Evolutionary conservation across 2,329 filamentous ascomycete species (phyloP).

Genomic region (Pyrenophora tritici-repentis): DNA sequence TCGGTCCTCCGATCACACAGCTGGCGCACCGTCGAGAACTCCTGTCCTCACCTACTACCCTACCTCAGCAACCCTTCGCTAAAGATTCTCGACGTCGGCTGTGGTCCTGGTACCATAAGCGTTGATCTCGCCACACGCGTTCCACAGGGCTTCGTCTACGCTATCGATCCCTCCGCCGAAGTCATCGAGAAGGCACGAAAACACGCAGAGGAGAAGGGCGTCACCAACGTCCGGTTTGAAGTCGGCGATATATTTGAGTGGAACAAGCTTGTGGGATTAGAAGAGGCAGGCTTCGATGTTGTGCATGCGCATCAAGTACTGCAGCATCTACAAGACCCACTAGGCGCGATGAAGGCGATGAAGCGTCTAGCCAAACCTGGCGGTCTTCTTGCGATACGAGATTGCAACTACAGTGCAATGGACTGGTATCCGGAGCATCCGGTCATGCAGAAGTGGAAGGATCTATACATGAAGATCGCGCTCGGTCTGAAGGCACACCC

Average conservation of each 20-base stretch:
- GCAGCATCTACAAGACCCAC: slow-evolving; percentile 59
- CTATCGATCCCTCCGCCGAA: slow-evolving; percentile 51
- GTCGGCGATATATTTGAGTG: slow-evolving; percentile 51
- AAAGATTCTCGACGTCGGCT: slow-evolving; percentile 55
- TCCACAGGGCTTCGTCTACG: slow-evolving; percentile 52
- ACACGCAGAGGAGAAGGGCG: slow-evolving; percentile 43
- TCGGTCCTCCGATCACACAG: slow-evolving; percentile 51
- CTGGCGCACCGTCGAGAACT: slow-evolving; percentile 53
- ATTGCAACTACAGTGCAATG: slow-evolving; percentile 43
- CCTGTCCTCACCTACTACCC: slow-evolving; percentile 46
- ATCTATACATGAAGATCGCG: slow-evolving; percentile 42
- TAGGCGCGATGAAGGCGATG: slow-evolving; percentile 59
- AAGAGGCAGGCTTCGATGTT: slow-evolving; percentile 58
- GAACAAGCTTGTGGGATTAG: slow-evolving; percentile 49
- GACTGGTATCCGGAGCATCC: slow-evolving; percentile 47
- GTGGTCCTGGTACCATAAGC: slow-evolving; percentile 57
- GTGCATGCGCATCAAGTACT: slow-evolving; percentile 65
- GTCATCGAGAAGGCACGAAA: slow-evolving; percentile 50
- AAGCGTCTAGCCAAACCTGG: slow-evolving; percentile 58
- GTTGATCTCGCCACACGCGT: slow-evolving; percentile 51
- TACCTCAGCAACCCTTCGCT: slow-evolving; percentile 36
- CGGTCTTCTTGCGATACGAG: slow-evolving; percentile 58
- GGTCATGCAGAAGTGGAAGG: slow-evolving; percentile 43
- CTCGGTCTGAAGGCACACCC: slow-evolving; percentile 39
- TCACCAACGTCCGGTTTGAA: slow-evolving; percentile 49